Conservation (phyloP, 345 rosid species). For the Cardamine resedifolia region DNA sequence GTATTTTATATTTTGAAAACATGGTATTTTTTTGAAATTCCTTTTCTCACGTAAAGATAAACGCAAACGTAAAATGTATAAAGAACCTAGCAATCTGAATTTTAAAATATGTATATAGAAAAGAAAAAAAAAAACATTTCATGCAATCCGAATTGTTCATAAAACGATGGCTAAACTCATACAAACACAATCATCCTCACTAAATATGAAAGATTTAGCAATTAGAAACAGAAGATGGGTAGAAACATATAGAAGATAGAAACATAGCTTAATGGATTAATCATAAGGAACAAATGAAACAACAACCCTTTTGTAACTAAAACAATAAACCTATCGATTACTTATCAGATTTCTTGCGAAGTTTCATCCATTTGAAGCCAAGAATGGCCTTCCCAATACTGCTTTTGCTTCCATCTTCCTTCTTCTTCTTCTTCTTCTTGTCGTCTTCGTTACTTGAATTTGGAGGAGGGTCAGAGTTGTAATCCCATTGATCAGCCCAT, state of each 20-base stretch:
- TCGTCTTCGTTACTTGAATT: constrained; percentile 27
- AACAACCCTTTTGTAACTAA: constrained; percentile 11
- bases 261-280: constrained; percentile 5
- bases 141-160: background rate
- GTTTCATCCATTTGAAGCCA: constrained; percentile 37
- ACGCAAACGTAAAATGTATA: background rate
- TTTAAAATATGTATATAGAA: too few species aligned
- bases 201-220: background rate
- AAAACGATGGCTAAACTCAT: background rate
- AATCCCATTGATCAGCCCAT: constrained; percentile 41
- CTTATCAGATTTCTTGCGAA: constrained; percentile 35
- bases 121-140: background rate
- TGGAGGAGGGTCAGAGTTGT: constrained; percentile 37
- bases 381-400: constrained; percentile 31
- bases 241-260: background rate
- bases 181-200: background rate
- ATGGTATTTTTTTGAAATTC: background rate
- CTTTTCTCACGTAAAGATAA: background rate
- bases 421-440: constrained; percentile 34
- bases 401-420: constrained; percentile 29
- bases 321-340: background rate
- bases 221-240: background rate
- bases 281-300: constrained; percentile 15
- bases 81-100: background rate
- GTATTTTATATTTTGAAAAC: background rate